A percentile compares a stretch with the other conserved stretches of the same genome.
Evolutionary conservation across 208 protist species (phyloP).

Genomic region (Endotrypanum monterogeii): DNA sequence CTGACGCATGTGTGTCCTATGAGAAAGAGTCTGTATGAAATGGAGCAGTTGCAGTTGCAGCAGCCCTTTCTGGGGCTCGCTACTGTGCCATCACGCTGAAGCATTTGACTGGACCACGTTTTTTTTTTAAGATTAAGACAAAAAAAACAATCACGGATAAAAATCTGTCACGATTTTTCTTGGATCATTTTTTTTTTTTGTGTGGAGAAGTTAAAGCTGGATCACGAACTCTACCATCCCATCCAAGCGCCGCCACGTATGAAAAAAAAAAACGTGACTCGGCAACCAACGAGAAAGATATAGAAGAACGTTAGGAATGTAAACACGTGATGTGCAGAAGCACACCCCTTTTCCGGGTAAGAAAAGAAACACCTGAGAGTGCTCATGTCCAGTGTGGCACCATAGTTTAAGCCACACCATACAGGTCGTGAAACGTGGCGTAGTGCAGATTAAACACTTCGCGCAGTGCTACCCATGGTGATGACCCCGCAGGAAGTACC

Average conservation of each 20-base stretch:
- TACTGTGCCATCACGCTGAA: neutral
- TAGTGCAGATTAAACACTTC: slow-evolving; percentile 71
- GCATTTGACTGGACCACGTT: neutral
- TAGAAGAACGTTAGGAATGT: neutral
- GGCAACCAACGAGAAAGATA: neutral
- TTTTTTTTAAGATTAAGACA: neutral
- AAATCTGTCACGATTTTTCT: neutral
- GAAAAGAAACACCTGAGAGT: neutral
- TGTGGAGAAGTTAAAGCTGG: neutral
- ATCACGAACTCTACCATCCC: neutral
- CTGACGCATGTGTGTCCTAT: neutral
- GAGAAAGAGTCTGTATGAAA: neutral
- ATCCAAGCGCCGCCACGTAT: neutral
- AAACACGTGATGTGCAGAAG: neutral
- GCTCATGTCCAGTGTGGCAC: neutral
- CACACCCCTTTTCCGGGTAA: neutral
- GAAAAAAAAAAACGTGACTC: neutral
- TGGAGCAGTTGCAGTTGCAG: neutral
- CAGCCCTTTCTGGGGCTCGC: neutral
- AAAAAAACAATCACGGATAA: neutral
- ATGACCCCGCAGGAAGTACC: slow-evolving; percentile 46
- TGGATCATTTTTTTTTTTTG: neutral
- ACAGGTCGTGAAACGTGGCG: slow-evolving; percentile 66
- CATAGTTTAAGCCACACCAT: slow-evolving; percentile 26
- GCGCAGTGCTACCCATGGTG: slow-evolving; percentile 65